Percentiles rank a stretch among this genome's conserved stretches.
Conservation (phyloP, 371 early-diverging fungal species). For the Saksenaea vasiformis region DNA sequence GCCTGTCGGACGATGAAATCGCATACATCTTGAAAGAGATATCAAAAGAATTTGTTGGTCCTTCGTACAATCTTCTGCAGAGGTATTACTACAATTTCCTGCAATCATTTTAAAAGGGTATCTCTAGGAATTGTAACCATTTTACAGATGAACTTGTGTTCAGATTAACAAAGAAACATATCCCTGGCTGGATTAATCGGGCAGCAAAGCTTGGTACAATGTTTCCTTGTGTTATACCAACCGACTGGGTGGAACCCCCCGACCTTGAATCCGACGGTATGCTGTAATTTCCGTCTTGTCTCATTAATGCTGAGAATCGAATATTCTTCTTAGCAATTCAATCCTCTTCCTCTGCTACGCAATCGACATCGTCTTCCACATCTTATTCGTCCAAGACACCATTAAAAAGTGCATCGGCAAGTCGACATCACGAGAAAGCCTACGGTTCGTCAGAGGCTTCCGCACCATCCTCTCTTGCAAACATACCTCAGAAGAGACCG, state of each 20-base stretch:
- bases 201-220: constrained; percentile 58
- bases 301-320: not conserved
- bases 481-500: not conserved
- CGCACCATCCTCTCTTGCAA: not conserved
- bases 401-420: constrained; percentile 6
- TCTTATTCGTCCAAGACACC: constrained; percentile 17
- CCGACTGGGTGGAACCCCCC: constrained; percentile 59
- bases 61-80: constrained; percentile 53
- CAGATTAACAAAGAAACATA: constrained; percentile 39
- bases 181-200: constrained; percentile 61
- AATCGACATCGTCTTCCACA: constrained; percentile 8
- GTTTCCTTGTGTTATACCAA: constrained; percentile 64
- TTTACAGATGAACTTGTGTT: constrained; percentile 52
- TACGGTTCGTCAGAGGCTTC: constrained; percentile 10
- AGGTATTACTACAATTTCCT: constrained; percentile 22
- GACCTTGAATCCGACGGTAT: constrained; percentile 30
- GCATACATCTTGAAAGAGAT: constrained; percentile 40
- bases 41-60: constrained; percentile 53
- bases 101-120: not conserved
- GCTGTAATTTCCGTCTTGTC: not conserved
- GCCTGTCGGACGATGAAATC: constrained; percentile 45
- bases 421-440: constrained; percentile 3
- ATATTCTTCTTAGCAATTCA: not conserved
- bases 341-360: not conserved
- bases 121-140: constrained; percentile 58